Percentiles rank a stretch among this genome's conserved stretches.
phyloP scores from a whole-genome alignment of 345 rosid genomes.

The Eucalyptus regnans region DNA sequence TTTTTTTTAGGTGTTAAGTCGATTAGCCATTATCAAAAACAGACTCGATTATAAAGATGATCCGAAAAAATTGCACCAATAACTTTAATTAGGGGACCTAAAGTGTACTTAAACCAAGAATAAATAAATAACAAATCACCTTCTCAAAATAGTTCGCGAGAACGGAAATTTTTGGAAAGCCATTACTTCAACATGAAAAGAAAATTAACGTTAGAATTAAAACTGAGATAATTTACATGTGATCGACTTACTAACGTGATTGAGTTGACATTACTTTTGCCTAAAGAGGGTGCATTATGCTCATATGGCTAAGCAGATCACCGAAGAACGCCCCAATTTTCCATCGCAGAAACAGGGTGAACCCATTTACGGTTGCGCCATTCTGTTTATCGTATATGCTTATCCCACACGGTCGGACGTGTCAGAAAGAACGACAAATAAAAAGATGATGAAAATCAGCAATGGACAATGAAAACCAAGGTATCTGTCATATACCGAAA shows the following conservation, averaged over 20 bases:
- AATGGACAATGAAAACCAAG: background rate
- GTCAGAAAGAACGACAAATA: background rate
- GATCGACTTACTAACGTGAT: background rate
- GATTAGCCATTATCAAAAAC: background rate
- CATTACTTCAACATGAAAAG: background rate
- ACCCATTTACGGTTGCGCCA: background rate
- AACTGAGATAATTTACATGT: background rate
- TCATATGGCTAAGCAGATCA: background rate
- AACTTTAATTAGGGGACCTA: background rate
- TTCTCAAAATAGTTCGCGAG: background rate
- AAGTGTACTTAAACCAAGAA: background rate
- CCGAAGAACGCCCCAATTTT: background rate
- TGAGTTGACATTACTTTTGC: background rate
- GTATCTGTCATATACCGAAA: background rate
- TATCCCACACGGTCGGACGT: background rate
- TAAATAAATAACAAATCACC: background rate
- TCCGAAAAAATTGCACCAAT: background rate
- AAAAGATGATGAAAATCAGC: background rate
- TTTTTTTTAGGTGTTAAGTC: background rate
- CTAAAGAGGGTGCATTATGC: background rate
- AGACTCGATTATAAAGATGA: background rate
- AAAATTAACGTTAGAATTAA: background rate
- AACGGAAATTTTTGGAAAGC: background rate
- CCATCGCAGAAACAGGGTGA: background rate
- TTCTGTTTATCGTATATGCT: background rate